These are phyloP conservation scores for Pyrus hybrid DNA, from an alignment of 331 rosid genomes.

Conservation along the genomic window DNA sequence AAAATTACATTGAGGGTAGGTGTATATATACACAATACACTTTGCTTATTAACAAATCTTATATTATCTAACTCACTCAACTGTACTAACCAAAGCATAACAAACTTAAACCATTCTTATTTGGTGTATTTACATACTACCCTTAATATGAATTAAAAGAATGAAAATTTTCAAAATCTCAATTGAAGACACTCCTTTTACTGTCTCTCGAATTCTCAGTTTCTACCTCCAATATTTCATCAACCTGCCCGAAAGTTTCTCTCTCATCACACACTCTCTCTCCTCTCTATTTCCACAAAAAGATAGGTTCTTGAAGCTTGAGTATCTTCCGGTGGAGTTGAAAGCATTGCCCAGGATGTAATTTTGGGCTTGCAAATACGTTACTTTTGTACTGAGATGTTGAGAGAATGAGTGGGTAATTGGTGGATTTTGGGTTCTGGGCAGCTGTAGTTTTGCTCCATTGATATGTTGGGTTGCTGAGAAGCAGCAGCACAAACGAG, in stretches of 20 bases:
- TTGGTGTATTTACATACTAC: no score
- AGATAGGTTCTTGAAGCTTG: background rate
- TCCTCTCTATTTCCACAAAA: background rate
- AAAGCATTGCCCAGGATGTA: slow-evolving; percentile 1
- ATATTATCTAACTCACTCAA: no score
- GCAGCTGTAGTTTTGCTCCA: slow-evolving; percentile 28
- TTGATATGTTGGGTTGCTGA: slow-evolving; percentile 11
- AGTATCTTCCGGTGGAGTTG: background rate
- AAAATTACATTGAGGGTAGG: no score
- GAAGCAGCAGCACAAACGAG: no score
- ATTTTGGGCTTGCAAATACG: slow-evolving; percentile 8
- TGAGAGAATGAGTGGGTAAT: background rate
- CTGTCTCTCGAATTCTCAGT: background rate
- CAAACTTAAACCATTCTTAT: no score
- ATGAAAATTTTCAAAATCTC: no score
- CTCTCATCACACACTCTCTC: background rate
- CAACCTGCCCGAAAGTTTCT: background rate
- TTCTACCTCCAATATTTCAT: background rate
- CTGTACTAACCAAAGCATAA: no score
- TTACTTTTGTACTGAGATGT: background rate
- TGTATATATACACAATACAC: no score
- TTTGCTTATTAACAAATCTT: no score
- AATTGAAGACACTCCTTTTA: no score
- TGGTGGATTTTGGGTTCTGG: slow-evolving; percentile 22
- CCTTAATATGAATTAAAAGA: no score